phyloP scores from a whole-genome alignment of 2,329 filamentous ascomycete species.

The Epichloe gansuensis region DNA sequence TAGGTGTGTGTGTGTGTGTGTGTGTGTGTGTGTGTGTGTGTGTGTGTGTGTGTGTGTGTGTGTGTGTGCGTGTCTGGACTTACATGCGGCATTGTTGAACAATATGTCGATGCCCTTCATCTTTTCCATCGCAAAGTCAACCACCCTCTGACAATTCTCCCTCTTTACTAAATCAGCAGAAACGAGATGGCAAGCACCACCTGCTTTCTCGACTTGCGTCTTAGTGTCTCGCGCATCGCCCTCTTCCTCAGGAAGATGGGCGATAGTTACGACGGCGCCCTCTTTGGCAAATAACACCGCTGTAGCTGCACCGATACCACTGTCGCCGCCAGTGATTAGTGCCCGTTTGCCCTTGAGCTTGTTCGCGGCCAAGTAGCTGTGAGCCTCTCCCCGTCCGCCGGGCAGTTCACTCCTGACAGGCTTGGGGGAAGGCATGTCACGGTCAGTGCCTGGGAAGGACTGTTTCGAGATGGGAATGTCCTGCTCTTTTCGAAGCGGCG shows the following conservation, averaged over 20 bases:
- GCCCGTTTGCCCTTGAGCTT: slow-evolving; percentile 67
- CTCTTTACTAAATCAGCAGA: slow-evolving; percentile 50
- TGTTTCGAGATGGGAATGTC: slow-evolving; percentile 26
- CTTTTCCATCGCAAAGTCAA: slow-evolving; percentile 51
- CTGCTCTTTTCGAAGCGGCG: slow-evolving; percentile 31
- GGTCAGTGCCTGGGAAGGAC: slow-evolving; percentile 11
- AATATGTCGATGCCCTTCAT: slow-evolving; percentile 63
- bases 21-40: too few relatives aligned
- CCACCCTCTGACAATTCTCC: slow-evolving; percentile 53
- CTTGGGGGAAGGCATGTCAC: slow-evolving; percentile 11
- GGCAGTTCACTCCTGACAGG: slow-evolving; percentile 5
- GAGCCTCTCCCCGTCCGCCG: slow-evolving; percentile 38
- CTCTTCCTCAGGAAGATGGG: slow-evolving; percentile 64
- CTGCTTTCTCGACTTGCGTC: slow-evolving; percentile 52
- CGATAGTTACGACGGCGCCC: slow-evolving; percentile 60
- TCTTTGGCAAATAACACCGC: slow-evolving; percentile 72
- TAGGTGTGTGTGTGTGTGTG: too few relatives aligned
- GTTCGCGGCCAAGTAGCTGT: slow-evolving; percentile 53
- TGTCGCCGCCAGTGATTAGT: slow-evolving; percentile 62
- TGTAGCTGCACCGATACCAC: slow-evolving; percentile 34
- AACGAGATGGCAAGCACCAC: slow-evolving; percentile 50
- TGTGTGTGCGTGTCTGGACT: neutral
- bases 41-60: too few relatives aligned
- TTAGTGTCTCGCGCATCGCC: slow-evolving; percentile 65
- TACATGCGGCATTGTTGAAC: slow-evolving; percentile 61